These are phyloP conservation scores for Corylus heterophylla DNA, from an alignment of 306 rosid species.

Conservation along the genomic window DNA sequence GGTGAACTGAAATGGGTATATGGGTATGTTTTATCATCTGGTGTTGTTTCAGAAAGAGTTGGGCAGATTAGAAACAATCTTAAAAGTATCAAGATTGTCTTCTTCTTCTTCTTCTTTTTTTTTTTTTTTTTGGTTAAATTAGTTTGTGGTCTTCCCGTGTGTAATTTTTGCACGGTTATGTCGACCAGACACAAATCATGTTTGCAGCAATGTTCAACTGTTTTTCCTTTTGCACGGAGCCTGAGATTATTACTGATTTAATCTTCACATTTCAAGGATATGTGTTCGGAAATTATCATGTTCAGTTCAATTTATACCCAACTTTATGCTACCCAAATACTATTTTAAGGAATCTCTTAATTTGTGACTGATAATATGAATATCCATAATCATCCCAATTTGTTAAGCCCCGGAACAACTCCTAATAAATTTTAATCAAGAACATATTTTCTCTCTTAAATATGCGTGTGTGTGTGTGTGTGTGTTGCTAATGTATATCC, in stretches of 20 bases:
- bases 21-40: too few species aligned
- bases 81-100: background rate
- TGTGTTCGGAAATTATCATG: background rate
- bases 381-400: background rate
- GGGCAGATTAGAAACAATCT: background rate
- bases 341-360: background rate
- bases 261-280: background rate
- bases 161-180: background rate
- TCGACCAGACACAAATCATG: background rate
- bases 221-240: too few species aligned
- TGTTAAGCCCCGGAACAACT: background rate
- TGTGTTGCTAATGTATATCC: too few species aligned
- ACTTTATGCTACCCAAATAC: background rate
- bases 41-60: background rate
- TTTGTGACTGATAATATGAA: background rate
- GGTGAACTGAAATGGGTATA: slow-evolving; percentile 2
- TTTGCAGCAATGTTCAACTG: too few species aligned
- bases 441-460: background rate
- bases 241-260: background rate
- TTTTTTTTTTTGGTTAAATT: background rate
- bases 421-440: too few species aligned
- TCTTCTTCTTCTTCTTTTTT: background rate
- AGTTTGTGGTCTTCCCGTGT: background rate
- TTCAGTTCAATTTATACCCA: background rate
- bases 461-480: too few species aligned